Evolutionary conservation across 768 basidiomycete species (phyloP), one percentile per base, ranked within the genome.

Genomic region (Boletus rubroflammeus): DNA sequence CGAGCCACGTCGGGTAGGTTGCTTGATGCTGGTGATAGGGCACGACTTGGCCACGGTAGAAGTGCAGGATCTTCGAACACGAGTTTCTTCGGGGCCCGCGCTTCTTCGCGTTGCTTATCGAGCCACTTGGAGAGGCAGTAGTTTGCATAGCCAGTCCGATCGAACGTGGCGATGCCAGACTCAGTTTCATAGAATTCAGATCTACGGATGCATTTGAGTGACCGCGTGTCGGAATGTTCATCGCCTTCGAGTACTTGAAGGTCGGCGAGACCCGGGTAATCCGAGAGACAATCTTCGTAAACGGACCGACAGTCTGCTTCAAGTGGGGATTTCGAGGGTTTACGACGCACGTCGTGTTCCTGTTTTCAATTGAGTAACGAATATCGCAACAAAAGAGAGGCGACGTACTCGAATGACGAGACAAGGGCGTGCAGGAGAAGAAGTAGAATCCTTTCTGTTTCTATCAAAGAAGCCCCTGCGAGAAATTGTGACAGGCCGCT

Each of bases 141-240:
- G 39, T 46, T 53, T 3, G 60, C 58, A 57, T 70, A 71, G 36
- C 61, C 64, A 40, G 53, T 29, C 5, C 47, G 60, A 58, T 71
- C 65, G 38, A 71, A 66, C 29, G 29, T 54, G 55, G 67, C 57
- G 36, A 58, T 45, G 44, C 69, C 67, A 28, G 54, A 63, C 48
- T 70, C 68, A 15, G 57, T 66, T 56, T 69, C 61, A 46, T 71
- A 65, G 29, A 71, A 67, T 6, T 67, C 59, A 10, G 65, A 61
- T 47, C 55, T 51, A 6, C 58, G 59, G n/a, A 60, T 48, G 35
- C 35, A 42, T 31, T 29, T 46, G 17, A 28, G 51, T 6, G 51
- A 11, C 40, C 49, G 58, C 50, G 47, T 54, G 48, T 60, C 19
- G 15, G 44, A 34, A 26, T 31, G 35, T 45, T 53, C 54, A 15